Evolutionary conservation across 108 stramenopile genomes (phyloP).

Genomic region (Skeletonema grethae): DNA sequence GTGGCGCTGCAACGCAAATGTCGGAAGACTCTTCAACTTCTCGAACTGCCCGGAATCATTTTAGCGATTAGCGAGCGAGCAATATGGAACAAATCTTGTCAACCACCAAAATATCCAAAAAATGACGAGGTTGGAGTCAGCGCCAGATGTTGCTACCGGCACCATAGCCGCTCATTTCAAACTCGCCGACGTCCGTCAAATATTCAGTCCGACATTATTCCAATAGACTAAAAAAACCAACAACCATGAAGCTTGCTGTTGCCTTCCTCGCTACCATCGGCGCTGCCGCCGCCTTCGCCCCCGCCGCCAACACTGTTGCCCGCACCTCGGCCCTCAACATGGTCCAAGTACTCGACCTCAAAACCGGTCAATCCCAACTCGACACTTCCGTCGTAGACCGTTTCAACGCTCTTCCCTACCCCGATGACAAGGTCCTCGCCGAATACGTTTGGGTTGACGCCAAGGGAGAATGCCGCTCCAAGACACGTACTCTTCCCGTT

Average conservation of each 20-base stretch:
- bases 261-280: conserved; percentile 7
- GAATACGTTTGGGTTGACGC: conserved; percentile 95
- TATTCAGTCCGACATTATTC: neutral
- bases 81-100: too few species aligned
- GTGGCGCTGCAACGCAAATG: too few species aligned
- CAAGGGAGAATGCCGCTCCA: conserved; percentile 83
- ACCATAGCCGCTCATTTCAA: too few species aligned
- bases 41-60: too few species aligned
- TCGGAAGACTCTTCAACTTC: too few species aligned
- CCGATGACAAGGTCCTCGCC: conserved; percentile 72
- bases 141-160: too few species aligned
- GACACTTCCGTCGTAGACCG: conserved; percentile 72
- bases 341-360: conserved; percentile 30
- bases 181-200: too few species aligned
- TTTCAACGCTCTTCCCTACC: conserved; percentile 72
- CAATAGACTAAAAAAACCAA: neutral
- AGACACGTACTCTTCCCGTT: conserved; percentile 84
- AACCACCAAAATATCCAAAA: too few species aligned
- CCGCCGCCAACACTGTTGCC: conserved; percentile 1
- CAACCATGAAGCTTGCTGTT: conserved; percentile 1
- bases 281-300: conserved; percentile 1
- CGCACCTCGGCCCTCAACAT: conserved; percentile 21
- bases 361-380: conserved; percentile 71
- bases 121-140: neutral
- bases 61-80: too few species aligned